phyloP scores from a whole-genome alignment of 176 grass and related monocot genomes.

The Stipa capillata region DNA sequence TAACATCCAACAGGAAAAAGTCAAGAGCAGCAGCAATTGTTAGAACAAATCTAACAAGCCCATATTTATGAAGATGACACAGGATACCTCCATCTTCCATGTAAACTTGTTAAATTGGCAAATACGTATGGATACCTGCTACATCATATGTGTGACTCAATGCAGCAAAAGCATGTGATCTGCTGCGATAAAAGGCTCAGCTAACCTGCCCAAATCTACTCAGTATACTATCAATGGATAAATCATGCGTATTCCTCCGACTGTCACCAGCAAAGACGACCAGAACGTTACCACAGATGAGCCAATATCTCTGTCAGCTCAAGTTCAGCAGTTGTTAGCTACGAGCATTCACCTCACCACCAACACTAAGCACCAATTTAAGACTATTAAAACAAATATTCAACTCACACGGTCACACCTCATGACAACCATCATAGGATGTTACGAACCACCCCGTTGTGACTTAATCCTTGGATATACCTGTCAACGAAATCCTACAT shows the following conservation, averaged over 20 bases:
- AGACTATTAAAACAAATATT: background rate
- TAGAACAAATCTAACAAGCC: background rate
- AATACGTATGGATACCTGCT: background rate
- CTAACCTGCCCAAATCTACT: background rate
- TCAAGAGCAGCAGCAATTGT: background rate
- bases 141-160: background rate
- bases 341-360: background rate
- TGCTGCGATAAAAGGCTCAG: background rate
- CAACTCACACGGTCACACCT: background rate
- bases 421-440: background rate
- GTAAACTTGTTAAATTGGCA: background rate
- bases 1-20: background rate
- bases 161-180: background rate
- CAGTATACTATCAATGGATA: background rate
- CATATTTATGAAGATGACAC: background rate
- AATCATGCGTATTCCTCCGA: background rate
- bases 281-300: too few relatives aligned
- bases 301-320: background rate
- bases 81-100: background rate
- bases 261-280: background rate
- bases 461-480: background rate
- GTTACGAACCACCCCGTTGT: background rate
- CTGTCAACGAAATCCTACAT: background rate
- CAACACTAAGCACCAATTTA: background rate
- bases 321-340: background rate